Evolutionary conservation across 2,329 filamentous ascomycete species (phyloP), one percentile per base, ranked within the genome.

Genomic region (Bretziella fagacearum): DNA sequence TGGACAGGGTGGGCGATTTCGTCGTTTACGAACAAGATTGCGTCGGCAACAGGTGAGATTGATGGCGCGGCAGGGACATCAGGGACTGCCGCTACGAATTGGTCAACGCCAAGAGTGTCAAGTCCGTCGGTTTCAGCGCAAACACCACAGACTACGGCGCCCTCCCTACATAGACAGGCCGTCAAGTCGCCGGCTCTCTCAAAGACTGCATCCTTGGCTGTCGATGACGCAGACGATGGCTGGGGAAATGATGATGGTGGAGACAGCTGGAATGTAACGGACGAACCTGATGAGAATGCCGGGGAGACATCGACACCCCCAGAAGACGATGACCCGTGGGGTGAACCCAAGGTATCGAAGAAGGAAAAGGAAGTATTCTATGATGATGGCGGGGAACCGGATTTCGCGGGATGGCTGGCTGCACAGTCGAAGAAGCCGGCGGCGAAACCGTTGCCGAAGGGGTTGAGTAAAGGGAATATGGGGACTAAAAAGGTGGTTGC

Each of bases 1-100:
- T 96, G 91, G 91, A 77, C 91, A 1, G 91, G 91, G 10, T 98
- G 91, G 91, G 91, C 91, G 1, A 95, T 98, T 47, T 96, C 91
- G 0, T 95, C 86, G 1, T 98, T 98, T 59, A 96, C 91, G 2
- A 96, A 96, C 63, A 95, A 94, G 57, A 61, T 96, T 10, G 79
- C 84, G 1, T 65, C 82, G 0, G 86, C 85, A 0, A 81, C 81
- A 6, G 91, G 91, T 15, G 82, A 95, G 49, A 98, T 98, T 53
- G 71, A 89, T 57, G 65, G 70, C 15, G 62, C 67, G 46, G 69
- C 70, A 51, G 65, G 64, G 18, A 27, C 37, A 18, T 23, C 45
- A 20, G 20, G 17, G 18, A 8, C 33, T 7, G 27, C 36, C 20
- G 2, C 23, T 7, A 27, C 20, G 20, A 15, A 15, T 27, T 33